A percentile compares a stretch with the other conserved stretches of the same genome.
phyloP scores from a whole-genome alignment of 768 basidiomycete species.

The Auricularia auricula-judae region DNA sequence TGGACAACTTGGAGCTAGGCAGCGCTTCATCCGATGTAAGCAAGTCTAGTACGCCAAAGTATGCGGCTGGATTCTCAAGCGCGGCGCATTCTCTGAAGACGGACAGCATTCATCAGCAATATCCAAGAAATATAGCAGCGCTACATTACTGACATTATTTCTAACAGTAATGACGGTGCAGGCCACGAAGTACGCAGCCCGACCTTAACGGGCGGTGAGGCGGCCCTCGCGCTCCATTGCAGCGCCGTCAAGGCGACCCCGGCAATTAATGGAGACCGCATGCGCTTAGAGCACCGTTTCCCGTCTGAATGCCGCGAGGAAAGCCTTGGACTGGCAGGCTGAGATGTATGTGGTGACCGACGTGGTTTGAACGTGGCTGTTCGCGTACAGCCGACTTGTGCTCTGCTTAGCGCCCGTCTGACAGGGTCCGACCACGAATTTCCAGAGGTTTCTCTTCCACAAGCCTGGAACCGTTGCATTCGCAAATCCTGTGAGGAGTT shows the following conservation, averaged over 20 bases:
- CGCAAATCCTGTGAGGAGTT: no score
- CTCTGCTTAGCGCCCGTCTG: no score
- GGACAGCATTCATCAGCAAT: no score
- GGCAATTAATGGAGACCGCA: not conserved
- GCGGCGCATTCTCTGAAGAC: conserved; percentile 65
- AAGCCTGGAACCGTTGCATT: no score
- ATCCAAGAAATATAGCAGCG: no score
- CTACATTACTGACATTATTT: conserved; percentile 19
- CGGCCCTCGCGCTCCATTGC: not conserved
- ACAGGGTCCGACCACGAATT: no score
- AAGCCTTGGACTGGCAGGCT: no score
- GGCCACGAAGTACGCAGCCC: conserved; percentile 27
- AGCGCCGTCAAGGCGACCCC: not conserved
- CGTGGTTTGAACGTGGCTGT: no score
- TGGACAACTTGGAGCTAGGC: conserved; percentile 22
- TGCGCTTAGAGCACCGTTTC: not conserved
- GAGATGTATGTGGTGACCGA: no score
- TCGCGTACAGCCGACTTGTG: no score
- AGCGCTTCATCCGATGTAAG: conserved; percentile 42
- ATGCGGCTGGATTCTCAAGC: conserved; percentile 56
- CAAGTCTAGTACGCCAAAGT: conserved; percentile 66
- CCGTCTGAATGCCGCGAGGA: no score
- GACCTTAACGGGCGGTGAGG: conserved; percentile 24
- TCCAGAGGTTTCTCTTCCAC: no score
- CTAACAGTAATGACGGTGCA: conserved; percentile 20